phyloP scores from a whole-genome alignment of 2,329 filamentous ascomycete species.

The Penicillium verrucosum region DNA sequence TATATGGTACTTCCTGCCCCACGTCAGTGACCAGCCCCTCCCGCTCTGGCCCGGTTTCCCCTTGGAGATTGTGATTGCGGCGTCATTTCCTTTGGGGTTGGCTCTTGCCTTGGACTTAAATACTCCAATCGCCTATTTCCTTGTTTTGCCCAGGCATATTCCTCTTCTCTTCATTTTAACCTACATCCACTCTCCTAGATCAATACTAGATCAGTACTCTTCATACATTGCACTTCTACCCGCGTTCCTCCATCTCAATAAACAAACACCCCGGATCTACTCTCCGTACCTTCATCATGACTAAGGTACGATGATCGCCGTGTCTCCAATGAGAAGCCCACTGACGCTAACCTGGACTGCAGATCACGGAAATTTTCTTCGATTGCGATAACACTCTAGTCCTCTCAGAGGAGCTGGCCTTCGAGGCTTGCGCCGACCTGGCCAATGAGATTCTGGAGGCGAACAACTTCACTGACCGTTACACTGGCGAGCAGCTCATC shows the following conservation, averaged over 20 bases:
- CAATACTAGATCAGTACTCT: background rate
- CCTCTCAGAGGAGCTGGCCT: constrained; percentile 84
- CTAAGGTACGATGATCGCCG: constrained; percentile 30
- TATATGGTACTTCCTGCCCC: constrained; percentile 6
- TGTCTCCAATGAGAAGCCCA: constrained; percentile 2
- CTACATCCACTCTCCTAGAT: background rate
- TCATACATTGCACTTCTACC: background rate
- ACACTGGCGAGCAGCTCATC: constrained; percentile 76
- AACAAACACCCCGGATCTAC: constrained; percentile 3
- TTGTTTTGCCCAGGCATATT: constrained; percentile 1
- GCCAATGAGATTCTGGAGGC: constrained; percentile 79
- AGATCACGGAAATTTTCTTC: constrained; percentile 71
- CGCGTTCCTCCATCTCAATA: background rate
- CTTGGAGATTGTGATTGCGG: constrained; percentile 9
- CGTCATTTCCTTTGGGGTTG: constrained; percentile 16
- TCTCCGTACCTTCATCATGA: constrained; percentile 26
- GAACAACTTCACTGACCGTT: constrained; percentile 63
- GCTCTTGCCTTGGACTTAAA: constrained; percentile 9
- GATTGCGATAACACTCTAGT: constrained; percentile 87
- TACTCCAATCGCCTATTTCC: constrained; percentile 10
- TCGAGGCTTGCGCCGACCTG: constrained; percentile 84
- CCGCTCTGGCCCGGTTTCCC: constrained; percentile 16
- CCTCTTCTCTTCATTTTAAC: background rate
- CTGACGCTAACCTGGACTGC: constrained; percentile 19
- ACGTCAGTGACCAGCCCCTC: constrained; percentile 5